These are phyloP conservation scores for Tetradesmus lagerheimii DNA, from an alignment of 139 green algal species.

Conservation along the genomic window DNA sequence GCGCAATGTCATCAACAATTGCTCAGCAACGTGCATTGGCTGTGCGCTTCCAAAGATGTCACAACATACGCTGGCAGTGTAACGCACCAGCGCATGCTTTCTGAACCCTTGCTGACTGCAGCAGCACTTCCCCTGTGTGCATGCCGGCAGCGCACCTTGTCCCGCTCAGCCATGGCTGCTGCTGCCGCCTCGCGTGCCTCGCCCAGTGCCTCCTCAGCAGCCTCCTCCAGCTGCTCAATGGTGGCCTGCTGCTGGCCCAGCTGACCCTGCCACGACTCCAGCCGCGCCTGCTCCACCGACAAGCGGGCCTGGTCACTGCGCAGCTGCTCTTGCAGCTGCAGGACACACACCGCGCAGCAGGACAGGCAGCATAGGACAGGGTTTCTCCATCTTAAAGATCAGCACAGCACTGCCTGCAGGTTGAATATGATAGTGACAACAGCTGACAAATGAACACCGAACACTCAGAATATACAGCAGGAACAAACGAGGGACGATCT, in stretches of 20 bases:
- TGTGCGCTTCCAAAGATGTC: too few relatives aligned
- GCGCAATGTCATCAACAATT: neutral
- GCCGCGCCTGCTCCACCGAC: conserved; percentile 5
- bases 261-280: conserved; percentile 33
- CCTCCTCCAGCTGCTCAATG: conserved; percentile 43
- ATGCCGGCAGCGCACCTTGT: conserved; percentile 22
- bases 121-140: too few relatives aligned
- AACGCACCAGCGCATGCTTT: too few relatives aligned
- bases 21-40: neutral
- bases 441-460: too few relatives aligned
- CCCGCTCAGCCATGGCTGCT: conserved; percentile 34
- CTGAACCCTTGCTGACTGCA: too few relatives aligned
- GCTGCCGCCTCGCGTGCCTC: conserved; percentile 42
- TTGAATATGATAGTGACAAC: too few relatives aligned
- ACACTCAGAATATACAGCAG: too few relatives aligned
- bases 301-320: conserved; percentile 15
- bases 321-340: conserved; percentile 33
- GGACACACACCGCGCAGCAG: neutral
- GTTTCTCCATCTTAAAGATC: neutral
- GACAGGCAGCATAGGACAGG: neutral
- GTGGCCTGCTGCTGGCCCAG: conserved; percentile 25
- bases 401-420: too few relatives aligned
- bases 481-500: too few relatives aligned
- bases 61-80: too few relatives aligned
- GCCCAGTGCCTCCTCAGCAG: conserved; percentile 28